phyloP scores from a whole-genome alignment of 306 rosid species.

The Pyrus betulifolia region DNA sequence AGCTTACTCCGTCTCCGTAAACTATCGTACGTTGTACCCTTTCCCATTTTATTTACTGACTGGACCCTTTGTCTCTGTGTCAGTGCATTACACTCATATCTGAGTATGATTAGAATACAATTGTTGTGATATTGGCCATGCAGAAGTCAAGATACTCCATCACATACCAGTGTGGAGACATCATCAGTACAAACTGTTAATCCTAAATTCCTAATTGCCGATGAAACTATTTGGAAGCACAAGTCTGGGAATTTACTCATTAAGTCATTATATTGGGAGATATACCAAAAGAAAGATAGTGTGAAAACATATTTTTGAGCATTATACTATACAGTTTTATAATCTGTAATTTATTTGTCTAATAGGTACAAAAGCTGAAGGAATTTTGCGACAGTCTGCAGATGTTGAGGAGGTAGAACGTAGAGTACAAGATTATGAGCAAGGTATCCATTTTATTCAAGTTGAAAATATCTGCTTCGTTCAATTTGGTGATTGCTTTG shows the following conservation, averaged over 20 bases:
- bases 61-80: background rate
- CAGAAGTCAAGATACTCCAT: background rate
- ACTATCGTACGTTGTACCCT: background rate
- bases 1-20: background rate
- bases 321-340: background rate
- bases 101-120: background rate
- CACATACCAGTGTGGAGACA: background rate
- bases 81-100: background rate
- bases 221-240: background rate
- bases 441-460: slow-evolving; percentile 45
- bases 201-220: background rate
- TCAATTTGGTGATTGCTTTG: background rate
- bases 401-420: slow-evolving; percentile 97
- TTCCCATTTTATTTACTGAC: background rate
- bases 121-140: background rate
- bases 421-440: slow-evolving; percentile 95
- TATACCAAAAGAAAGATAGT: background rate
- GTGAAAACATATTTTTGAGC: background rate
- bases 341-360: slow-evolving; percentile 1
- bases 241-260: background rate
- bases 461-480: slow-evolving; percentile 16
- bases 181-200: background rate
- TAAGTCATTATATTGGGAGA: background rate
- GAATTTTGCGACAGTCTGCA: slow-evolving; percentile 93
- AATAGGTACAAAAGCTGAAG: slow-evolving; percentile 78